Base-by-base conservation (phyloP, 345 rosid species). In the Cardiospermum halicacabum region DNA sequence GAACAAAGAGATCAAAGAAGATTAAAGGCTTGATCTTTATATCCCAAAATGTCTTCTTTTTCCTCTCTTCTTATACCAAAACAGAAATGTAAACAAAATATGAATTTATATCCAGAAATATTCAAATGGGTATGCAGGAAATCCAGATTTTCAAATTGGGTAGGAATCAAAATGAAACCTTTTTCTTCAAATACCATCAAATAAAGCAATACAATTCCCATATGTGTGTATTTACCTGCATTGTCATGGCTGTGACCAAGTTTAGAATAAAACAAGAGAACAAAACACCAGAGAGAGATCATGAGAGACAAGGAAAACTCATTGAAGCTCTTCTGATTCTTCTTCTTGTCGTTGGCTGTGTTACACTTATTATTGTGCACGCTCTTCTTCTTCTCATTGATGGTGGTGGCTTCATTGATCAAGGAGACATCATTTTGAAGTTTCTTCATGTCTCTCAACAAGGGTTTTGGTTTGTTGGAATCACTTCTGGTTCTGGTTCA, bases 171-270 rank as follows among this genome's bases (percentile, higher is more conserved):
- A 59, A 43, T 36, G 2, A 37, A 34, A 34, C 6, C 39, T 34
- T 1, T 34, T 36, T 5, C 7, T 15, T 39, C 11, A 58, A 28
- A 32, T 56, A 67, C 5, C 31, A 40, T 49, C 5, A 60, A 7
- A 10, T 12, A 32, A 32, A 45, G 43, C 26, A 16, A 36, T 53
- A 56, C n/a, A n/a, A n/a, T n/a, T n/a, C n/a, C n/a, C n/a, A n/a
- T n/a, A n/a, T n/a, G n/a, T n/a, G n/a, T n/a, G n/a, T n/a, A n/a
- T n/a, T 67, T 65, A 88, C 94, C 94, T 81, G 77, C 81, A 59
- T 76, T 75, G 12, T 80, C 74, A 53, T 84, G 89, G 88, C 89
- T 61, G 53, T 66, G 86, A 68, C 89, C 95, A 53, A 88, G 88
- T 58, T 79, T 65, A 53, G 82, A 73, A 73, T 79, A 79, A 56